These are phyloP conservation scores for Amanita rimosa DNA, from an alignment of 768 basidiomycete species.

Conservation along the genomic window DNA sequence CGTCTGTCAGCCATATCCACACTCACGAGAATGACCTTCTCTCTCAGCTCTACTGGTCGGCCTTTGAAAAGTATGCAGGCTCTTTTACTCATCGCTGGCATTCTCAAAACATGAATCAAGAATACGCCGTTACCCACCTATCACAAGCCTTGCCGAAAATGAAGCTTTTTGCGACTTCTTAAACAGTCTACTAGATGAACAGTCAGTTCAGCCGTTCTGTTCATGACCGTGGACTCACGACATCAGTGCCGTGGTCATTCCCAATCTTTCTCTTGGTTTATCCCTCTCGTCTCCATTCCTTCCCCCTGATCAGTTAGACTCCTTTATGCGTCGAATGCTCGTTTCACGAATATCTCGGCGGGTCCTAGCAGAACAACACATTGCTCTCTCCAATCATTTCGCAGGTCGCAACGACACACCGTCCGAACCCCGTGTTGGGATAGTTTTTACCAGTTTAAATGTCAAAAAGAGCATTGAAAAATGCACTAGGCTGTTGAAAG, in stretches of 20 bases:
- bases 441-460: constrained; percentile 70
- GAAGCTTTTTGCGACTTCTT: constrained; percentile 69
- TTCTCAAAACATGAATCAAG: constrained; percentile 21
- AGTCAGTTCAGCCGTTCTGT: constrained; percentile 36
- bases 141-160: constrained; percentile 68
- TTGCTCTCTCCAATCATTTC: constrained; percentile 61
- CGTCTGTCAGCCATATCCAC: neutral
- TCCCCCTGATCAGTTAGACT: constrained; percentile 66
- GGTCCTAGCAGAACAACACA: constrained; percentile 83
- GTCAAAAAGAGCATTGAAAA: constrained; percentile 61
- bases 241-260: constrained; percentile 62
- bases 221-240: constrained; percentile 5
- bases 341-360: constrained; percentile 83
- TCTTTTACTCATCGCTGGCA: neutral
- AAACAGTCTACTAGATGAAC: constrained; percentile 51
- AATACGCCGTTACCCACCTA: constrained; percentile 61
- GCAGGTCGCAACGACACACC: constrained; percentile 22
- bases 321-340: constrained; percentile 87
- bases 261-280: constrained; percentile 71
- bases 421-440: constrained; percentile 62
- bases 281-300: constrained; percentile 79
- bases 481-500: constrained; percentile 47
- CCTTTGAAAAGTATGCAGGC: constrained; percentile 61
- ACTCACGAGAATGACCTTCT: constrained; percentile 2
- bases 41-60: constrained; percentile 70